A percentile compares a stretch with the other conserved stretches of the same genome.
phyloP scores from a whole-genome alignment of 768 basidiomycete genomes.

The Hypholoma fasciculare region DNA sequence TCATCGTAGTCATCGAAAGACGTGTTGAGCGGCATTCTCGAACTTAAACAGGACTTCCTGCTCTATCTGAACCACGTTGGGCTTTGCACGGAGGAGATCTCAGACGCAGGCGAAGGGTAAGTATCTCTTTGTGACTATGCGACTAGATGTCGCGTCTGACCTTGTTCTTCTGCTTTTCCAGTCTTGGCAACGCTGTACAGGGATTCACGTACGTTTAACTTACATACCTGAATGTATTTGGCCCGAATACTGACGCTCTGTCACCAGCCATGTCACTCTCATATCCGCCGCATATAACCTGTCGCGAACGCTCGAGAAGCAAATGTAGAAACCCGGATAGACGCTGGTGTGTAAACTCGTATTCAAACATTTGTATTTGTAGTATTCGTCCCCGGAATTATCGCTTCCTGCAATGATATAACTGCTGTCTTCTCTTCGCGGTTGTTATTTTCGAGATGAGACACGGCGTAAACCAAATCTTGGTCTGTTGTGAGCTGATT shows the following conservation, averaged over 20 bases:
- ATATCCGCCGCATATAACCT: constrained; percentile 86
- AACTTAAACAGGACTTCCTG: constrained; percentile 60
- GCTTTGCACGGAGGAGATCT: constrained; percentile 84
- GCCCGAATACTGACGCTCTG: not conserved
- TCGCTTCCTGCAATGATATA: too few species aligned
- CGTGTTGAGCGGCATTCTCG: not conserved
- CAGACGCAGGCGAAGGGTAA: constrained; percentile 81
- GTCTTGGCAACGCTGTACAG: constrained; percentile 86
- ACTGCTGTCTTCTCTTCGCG: too few species aligned
- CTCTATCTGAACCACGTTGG: constrained; percentile 88
- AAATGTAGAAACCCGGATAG: not conserved
- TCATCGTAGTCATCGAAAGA: not conserved
- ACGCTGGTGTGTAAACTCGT: too few species aligned
- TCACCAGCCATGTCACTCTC: constrained; percentile 71
- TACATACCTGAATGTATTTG: not conserved
- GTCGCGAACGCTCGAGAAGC: constrained; percentile 54
- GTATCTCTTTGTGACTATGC: constrained; percentile 20
- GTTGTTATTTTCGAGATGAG: too few species aligned
- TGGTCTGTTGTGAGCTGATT: too few species aligned
- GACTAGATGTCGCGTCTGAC: not conserved
- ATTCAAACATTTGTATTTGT: too few species aligned
- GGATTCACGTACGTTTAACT: constrained; percentile 78
- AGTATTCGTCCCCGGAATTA: too few species aligned
- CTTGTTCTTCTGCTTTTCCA: constrained; percentile 21
- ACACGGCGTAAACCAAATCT: too few species aligned